Conservation (phyloP, 345 rosid species). For the Rhodomyrtus tomentosa region DNA sequence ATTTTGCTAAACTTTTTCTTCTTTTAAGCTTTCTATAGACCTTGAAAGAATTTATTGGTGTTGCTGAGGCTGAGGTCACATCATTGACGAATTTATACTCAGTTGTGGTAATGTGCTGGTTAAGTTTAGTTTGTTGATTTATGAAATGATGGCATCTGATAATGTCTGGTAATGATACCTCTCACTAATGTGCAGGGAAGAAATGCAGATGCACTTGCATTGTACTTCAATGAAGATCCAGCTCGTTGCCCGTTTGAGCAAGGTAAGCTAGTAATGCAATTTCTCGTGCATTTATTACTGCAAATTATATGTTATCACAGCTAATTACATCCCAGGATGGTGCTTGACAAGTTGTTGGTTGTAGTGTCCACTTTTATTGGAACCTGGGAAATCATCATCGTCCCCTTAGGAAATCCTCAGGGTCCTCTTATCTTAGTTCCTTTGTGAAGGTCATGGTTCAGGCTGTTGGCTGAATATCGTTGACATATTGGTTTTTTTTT, state of each 20-base stretch:
- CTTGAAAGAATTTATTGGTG: constrained; percentile 57
- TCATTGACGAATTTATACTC: constrained; percentile 69
- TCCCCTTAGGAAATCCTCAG: too few relatives aligned
- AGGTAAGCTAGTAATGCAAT: constrained; percentile 35
- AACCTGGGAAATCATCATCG: background rate
- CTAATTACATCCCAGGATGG: background rate
- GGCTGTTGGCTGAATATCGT: background rate
- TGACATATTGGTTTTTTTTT: background rate
- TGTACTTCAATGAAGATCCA: constrained; percentile 96
- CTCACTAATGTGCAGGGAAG: constrained; percentile 56
- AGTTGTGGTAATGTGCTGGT: constrained; percentile 54
- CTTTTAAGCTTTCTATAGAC: constrained; percentile 29
- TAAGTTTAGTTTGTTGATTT: background rate
- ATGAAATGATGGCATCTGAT: background rate
- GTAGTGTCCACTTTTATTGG: background rate
- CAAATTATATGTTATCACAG: background rate
- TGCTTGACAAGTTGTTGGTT: background rate
- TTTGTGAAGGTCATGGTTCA: background rate
- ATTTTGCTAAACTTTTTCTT: background rate
- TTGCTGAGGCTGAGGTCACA: constrained; percentile 75
- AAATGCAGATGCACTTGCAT: constrained; percentile 95
- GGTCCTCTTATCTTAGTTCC: background rate
- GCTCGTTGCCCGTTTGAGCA: constrained; percentile 94
- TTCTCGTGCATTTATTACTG: background rate
- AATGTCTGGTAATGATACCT: background rate